Evolutionary conservation across 805 yeast genomes (phyloP).

Genomic region (Diddensiella transvaalensis): DNA sequence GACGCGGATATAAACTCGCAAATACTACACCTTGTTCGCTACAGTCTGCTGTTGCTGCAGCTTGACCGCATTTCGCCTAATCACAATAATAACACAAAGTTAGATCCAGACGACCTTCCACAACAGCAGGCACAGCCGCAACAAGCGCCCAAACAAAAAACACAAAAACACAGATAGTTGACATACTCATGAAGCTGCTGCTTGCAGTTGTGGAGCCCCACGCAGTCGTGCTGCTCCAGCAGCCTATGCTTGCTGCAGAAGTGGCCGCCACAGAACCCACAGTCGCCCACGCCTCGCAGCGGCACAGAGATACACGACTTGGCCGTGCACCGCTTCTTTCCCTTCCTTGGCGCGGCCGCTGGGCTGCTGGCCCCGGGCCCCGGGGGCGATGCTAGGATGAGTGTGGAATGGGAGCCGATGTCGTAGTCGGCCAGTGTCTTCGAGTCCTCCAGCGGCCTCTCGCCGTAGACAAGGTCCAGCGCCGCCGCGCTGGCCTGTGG

Average conservation of each 20-base stretch:
- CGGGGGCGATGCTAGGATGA: conserved; percentile 25
- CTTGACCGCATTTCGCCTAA: conserved; percentile 66
- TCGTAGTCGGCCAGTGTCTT: conserved; percentile 30
- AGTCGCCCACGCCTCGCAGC: conserved; percentile 67
- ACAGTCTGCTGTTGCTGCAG: conserved; percentile 83
- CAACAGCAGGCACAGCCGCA: too few species aligned
- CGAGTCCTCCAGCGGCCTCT: conserved; percentile 31
- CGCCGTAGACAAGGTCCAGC: conserved; percentile 23
- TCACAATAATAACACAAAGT: too few species aligned
- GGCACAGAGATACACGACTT: conserved; percentile 62
- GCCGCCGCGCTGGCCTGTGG: conserved; percentile 25
- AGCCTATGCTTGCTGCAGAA: conserved; percentile 85
- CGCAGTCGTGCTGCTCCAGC: conserved; percentile 78
- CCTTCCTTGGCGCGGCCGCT: conserved; percentile 33
- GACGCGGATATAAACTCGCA: background rate
- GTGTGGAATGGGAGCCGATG: conserved; percentile 27
- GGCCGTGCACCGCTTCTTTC: conserved; percentile 48
- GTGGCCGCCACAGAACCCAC: conserved; percentile 78
- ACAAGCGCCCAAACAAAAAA: too few species aligned
- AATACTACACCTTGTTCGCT: conserved; percentile 54
- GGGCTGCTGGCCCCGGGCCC: conserved; percentile 19
- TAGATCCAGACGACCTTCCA: too few species aligned
- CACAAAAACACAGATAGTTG: background rate
- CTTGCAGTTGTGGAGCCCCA: conserved; percentile 74
- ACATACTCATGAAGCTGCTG: conserved; percentile 65